Percentiles rank a stretch among this genome's conserved stretches.
These are phyloP conservation scores for Colletotrichum musae DNA, from an alignment of 2,329 filamentous ascomycete genomes.

Conservation along the genomic window DNA sequence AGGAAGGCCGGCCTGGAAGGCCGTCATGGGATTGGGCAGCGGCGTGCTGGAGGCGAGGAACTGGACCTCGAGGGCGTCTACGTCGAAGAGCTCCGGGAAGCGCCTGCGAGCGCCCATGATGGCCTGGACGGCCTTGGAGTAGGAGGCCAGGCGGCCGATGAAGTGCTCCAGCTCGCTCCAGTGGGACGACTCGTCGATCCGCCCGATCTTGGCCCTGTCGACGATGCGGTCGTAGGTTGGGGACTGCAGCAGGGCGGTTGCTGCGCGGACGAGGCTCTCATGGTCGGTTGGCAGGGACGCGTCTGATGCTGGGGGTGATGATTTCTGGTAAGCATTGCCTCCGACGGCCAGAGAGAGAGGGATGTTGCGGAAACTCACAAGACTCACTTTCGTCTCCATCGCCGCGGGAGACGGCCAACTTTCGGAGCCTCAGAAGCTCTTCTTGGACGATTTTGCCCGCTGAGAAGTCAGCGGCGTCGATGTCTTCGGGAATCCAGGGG, in stretches of 20 bases:
- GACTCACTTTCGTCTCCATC: too few relatives aligned
- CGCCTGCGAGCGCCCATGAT: constrained; percentile 44
- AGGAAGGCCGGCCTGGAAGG: constrained; percentile 24
- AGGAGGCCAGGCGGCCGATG: constrained; percentile 47
- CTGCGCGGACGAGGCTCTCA: constrained; percentile 4
- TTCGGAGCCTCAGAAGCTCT: too few relatives aligned
- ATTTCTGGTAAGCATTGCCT: neutral
- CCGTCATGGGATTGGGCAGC: constrained; percentile 40
- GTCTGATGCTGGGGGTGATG: neutral
- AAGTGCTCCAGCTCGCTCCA: constrained; percentile 51
- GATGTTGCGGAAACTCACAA: neutral
- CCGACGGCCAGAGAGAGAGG: too few relatives aligned
- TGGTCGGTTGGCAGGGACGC: neutral
- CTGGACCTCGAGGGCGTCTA: constrained; percentile 43
- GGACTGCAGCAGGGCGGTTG: constrained; percentile 3
- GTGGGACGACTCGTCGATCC: constrained; percentile 38
- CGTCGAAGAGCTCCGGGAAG: constrained; percentile 52
- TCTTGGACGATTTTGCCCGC: neutral
- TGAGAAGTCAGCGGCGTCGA: neutral
- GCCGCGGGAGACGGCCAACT: too few relatives aligned
- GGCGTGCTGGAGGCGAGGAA: constrained; percentile 46
- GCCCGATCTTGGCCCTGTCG: constrained; percentile 21
- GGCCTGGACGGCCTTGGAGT: constrained; percentile 38
- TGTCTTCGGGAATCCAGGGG: neutral
- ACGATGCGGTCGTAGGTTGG: neutral